phyloP scores from a whole-genome alignment of 2,329 filamentous ascomycete genomes.

The Aspergillus calidoustus region DNA sequence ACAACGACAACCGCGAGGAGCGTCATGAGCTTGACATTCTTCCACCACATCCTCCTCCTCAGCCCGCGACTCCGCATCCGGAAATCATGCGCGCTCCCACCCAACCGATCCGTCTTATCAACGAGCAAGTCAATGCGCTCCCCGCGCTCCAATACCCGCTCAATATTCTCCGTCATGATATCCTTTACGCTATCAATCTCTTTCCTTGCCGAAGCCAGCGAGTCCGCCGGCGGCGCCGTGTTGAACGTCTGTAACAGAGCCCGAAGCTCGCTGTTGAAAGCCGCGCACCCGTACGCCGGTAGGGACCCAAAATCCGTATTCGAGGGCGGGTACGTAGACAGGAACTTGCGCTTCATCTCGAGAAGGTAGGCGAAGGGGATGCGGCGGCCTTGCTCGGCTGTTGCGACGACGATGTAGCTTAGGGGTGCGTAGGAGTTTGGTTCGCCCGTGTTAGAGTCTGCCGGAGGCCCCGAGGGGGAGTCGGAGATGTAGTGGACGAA shows the following conservation, averaged over 20 bases:
- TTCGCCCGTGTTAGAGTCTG: slow-evolving; percentile 39
- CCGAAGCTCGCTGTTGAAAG: slow-evolving; percentile 81
- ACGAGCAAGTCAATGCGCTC: slow-evolving; percentile 93
- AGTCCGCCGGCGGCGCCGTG: slow-evolving; percentile 77
- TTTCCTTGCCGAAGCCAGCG: slow-evolving; percentile 77
- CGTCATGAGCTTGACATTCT: slow-evolving; percentile 94
- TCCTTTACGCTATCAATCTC: slow-evolving; percentile 93
- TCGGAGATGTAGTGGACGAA: slow-evolving; percentile 97
- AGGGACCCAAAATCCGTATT: slow-evolving; percentile 74
- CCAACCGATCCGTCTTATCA: slow-evolving; percentile 93
- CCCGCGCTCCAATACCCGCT: slow-evolving; percentile 83
- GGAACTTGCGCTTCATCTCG: slow-evolving; percentile 87
- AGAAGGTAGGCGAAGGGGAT: slow-evolving; percentile 92
- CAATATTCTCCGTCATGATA: slow-evolving; percentile 96
- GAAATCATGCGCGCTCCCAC: slow-evolving; percentile 88
- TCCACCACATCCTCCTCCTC: slow-evolving; percentile 98
- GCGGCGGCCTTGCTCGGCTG: slow-evolving; percentile 78
- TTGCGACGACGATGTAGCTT: slow-evolving; percentile 89
- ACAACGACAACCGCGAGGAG: slow-evolving; percentile 72
- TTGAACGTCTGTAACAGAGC: slow-evolving; percentile 82
- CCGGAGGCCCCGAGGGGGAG: slow-evolving; percentile 66
- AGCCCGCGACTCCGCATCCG: slow-evolving; percentile 82
- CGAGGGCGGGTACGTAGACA: slow-evolving; percentile 68
- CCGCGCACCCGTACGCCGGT: slow-evolving; percentile 86
- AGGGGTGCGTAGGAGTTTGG: slow-evolving; percentile 73